Conservation (phyloP, 805 yeast species). For the Helenozyma baotianmanensis region DNA sequence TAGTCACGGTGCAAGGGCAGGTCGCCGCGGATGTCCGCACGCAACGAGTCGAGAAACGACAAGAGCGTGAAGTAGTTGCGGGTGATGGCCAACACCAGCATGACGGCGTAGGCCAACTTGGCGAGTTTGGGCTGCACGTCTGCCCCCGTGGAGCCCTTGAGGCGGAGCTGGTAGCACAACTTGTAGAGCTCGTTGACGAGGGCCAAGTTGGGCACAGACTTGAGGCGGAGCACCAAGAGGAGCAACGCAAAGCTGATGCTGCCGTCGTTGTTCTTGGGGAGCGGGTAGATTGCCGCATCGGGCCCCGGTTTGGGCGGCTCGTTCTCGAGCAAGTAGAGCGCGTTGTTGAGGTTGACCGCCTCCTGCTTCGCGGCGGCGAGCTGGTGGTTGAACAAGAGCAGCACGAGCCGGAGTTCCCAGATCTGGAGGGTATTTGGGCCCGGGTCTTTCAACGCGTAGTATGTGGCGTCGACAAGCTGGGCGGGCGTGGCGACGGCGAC, state of each 20-base stretch:
- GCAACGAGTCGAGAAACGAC: constrained; percentile 22
- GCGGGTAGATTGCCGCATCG: constrained; percentile 21
- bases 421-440: constrained; percentile 15
- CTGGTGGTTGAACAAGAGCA: constrained; percentile 27
- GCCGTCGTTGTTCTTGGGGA: constrained; percentile 33
- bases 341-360: constrained; percentile 34
- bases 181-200: constrained; percentile 43
- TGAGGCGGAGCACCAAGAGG: constrained; percentile 35
- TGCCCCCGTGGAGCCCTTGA: constrained; percentile 21
- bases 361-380: constrained; percentile 31
- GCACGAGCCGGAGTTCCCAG: constrained; percentile 35
- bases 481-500: constrained; percentile 5
- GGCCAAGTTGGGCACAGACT: constrained; percentile 37
- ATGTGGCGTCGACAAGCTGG: constrained; percentile 10
- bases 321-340: constrained; percentile 30
- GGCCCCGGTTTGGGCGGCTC: constrained; percentile 5
- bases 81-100: constrained; percentile 26
- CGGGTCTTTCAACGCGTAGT: constrained; percentile 5
- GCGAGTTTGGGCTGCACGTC: constrained; percentile 19
- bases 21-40: constrained; percentile 3
- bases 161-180: constrained; percentile 34
- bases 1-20: constrained; percentile 5
- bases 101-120: constrained; percentile 30
- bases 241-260: constrained; percentile 24
- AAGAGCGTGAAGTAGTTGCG: constrained; percentile 26